Base-by-base conservation (phyloP, 805 yeast genomes). In the Saccharomycopsis fibuligera region DNA sequence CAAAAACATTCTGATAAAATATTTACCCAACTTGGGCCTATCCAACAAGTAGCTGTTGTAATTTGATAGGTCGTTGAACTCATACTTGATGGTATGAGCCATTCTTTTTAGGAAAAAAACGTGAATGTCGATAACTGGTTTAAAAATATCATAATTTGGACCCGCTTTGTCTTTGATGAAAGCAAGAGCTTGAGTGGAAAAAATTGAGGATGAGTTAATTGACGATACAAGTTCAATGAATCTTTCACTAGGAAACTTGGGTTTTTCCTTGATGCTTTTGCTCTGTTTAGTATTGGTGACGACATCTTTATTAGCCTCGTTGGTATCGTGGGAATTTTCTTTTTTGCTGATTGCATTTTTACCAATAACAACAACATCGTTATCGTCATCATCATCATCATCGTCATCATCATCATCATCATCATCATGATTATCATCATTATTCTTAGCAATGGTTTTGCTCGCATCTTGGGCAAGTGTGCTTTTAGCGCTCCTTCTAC, bases 151-250 rank as follows among this genome's bases (percentile, higher is more conserved):
- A 25, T 27, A 51, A 27, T 48, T 51, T 16, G 19, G 10, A 5
- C 51, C 49, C 6, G 51, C 40, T 12, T 33, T 31, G 12, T 21
- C 12, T n/a, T 40, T 39, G 12, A 51, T 40, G 41, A 41, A 49
- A 14, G n/a, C 12, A 12, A 49, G 23, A 16, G 45, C 14, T 21
- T 35, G 41, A 22, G 33, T 19, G n/a, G 41, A 24, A 21, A 42
- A 41, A 3, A 47, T 33, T 12, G 44, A 38, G 14, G 27, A 14
- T 6, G 50, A 29, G 17, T 14, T 17, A 3, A 41, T 30, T 16
- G 42, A 35, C 24, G 47, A 43, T 8, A 47, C 50, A 12, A 47
- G 33, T 3, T 47, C 49, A 4, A 35, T 21, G 29, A 41, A 29
- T 16, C 36, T 12, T 16, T 47, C 48, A 19, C 27, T 14, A n/a